These are phyloP conservation scores for Diaporthe australafricana DNA, from an alignment of 2,329 filamentous ascomycete genomes.

Conservation along the genomic window DNA sequence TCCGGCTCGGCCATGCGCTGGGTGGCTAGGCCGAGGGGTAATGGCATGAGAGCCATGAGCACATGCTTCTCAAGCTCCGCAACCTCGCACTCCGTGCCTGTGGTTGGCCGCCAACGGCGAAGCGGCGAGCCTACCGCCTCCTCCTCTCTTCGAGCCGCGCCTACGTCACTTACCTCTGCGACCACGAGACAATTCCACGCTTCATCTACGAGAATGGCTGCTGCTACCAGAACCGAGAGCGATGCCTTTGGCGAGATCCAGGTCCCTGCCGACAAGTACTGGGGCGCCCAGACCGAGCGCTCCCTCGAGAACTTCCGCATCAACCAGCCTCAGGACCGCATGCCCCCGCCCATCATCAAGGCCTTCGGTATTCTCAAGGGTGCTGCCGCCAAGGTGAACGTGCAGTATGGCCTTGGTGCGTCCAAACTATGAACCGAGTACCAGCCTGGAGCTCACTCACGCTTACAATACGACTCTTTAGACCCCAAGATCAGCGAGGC, in stretches of 20 bases:
- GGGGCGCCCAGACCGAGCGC: conserved; percentile 97
- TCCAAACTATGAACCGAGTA: conserved; percentile 28
- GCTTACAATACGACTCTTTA: conserved; percentile 48
- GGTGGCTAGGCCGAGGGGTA: conserved; percentile 36
- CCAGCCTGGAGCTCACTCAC: conserved; percentile 26
- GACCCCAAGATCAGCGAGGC: conserved; percentile 91
- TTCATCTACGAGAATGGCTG: conserved; percentile 60
- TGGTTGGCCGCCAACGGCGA: conserved; percentile 14
- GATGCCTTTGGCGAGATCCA: conserved; percentile 98
- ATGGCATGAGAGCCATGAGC: conserved; percentile 34
- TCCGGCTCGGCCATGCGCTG: conserved; percentile 32
- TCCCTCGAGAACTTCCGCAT: conserved; percentile 98
- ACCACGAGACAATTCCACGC: conserved; percentile 55
- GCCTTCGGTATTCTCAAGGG: conserved; percentile 98
- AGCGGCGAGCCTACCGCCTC: not conserved
- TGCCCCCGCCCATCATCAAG: conserved; percentile 91
- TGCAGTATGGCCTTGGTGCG: conserved; percentile 89
- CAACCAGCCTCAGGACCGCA: conserved; percentile 98
- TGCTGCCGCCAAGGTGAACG: conserved; percentile 94
- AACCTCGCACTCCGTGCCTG: conserved; percentile 7
- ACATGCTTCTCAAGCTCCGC: conserved; percentile 34
- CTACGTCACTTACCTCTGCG: conserved; percentile 38
- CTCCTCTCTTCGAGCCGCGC: conserved; percentile 1
- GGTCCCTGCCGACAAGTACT: conserved; percentile 93
- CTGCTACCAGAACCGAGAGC: conserved; percentile 83